Evolutionary conservation across 345 rosid genomes (phyloP).

Genomic region (Nasturtium officinale): DNA sequence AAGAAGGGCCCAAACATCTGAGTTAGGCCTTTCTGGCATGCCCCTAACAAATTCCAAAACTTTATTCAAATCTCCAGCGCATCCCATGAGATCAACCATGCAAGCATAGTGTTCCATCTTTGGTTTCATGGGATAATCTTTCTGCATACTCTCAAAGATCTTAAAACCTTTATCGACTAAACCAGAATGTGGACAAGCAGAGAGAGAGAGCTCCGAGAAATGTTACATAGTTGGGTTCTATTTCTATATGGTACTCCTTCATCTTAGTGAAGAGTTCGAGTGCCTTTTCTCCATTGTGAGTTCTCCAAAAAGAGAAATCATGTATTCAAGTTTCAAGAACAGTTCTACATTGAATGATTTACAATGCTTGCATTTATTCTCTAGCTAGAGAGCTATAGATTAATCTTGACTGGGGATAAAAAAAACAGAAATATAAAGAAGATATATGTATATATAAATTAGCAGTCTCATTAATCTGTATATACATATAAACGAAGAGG

Average conservation of each 20-base stretch:
- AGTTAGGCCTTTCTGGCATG: slow-evolving; percentile 71
- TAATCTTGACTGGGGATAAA: no score
- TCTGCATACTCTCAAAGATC: slow-evolving; percentile 81
- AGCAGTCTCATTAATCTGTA: not conserved
- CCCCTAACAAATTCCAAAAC: slow-evolving; percentile 66
- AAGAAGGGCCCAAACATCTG: slow-evolving; percentile 92
- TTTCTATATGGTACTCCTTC: slow-evolving; percentile 46
- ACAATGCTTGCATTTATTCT: no score
- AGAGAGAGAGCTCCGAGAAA: slow-evolving; percentile 67
- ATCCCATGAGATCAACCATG: slow-evolving; percentile 88
- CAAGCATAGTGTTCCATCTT: slow-evolving; percentile 94
- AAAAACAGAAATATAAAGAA: not conserved
- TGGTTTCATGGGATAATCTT: slow-evolving; percentile 63
- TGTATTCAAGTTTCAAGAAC: no score
- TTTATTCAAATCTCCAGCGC: slow-evolving; percentile 64
- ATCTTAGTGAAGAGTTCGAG: slow-evolving; percentile 65
- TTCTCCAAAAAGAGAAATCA: no score
- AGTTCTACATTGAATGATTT: no score
- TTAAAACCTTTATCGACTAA: slow-evolving; percentile 66
- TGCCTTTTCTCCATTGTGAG: no score
- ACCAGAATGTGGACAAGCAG: slow-evolving; percentile 90
- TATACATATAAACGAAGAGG: slow-evolving; percentile 5
- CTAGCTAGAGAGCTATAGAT: no score
- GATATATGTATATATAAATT: not conserved
- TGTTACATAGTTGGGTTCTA: slow-evolving; percentile 72